These are phyloP conservation scores for Cercospora berteroae DNA, from an alignment of 2,329 filamentous ascomycete genomes.

Conservation along the genomic window DNA sequence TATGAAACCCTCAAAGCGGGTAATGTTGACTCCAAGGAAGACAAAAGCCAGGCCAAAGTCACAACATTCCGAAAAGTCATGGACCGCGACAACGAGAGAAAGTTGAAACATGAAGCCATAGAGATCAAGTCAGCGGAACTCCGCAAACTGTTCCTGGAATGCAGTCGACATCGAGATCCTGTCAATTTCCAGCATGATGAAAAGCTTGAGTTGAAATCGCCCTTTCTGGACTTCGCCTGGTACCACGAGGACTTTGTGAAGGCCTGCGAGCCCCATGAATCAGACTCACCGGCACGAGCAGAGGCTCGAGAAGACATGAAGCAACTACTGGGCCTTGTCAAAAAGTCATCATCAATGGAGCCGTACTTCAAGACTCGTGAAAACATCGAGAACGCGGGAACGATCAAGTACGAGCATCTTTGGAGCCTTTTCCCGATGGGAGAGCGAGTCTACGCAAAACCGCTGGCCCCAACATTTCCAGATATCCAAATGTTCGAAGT, in stretches of 20 bases:
- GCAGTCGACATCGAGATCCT: background rate
- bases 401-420: background rate
- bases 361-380: background rate
- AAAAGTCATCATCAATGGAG: background rate
- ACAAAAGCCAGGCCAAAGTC: background rate
- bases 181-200: background rate
- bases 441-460: background rate
- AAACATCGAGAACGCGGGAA: background rate
- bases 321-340: background rate
- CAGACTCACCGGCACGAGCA: background rate
- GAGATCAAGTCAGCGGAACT: slow-evolving; percentile 10
- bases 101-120: slow-evolving; percentile 6
- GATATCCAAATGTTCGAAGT: background rate
- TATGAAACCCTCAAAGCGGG: background rate
- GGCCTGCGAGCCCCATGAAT: slow-evolving; percentile 5
- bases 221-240: slow-evolving; percentile 7
- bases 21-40: background rate
- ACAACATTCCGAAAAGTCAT: slow-evolving; percentile 8
- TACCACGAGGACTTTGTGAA: background rate
- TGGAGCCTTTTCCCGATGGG: background rate
- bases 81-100: slow-evolving; percentile 13
- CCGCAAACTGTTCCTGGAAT: slow-evolving; percentile 1
- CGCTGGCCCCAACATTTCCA: background rate
- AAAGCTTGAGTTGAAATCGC: background rate
- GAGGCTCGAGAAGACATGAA: slow-evolving; percentile 9